Evolutionary conservation across 1,284 basidiomycete genomes (phyloP).

Genomic region (Flammula alnicola): DNA sequence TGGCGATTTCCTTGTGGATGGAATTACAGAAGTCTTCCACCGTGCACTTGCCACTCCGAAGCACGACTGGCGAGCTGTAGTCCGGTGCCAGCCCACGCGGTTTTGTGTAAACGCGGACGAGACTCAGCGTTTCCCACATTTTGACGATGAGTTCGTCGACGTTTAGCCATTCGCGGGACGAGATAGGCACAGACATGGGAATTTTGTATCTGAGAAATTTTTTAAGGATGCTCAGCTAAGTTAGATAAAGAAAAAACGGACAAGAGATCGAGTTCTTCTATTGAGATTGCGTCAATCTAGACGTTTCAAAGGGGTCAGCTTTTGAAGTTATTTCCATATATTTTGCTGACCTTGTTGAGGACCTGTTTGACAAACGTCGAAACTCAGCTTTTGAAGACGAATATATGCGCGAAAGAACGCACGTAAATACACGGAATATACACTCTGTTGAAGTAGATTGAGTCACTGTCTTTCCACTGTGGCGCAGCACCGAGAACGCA

Average conservation of each 20-base stretch:
- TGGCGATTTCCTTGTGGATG: constrained; percentile 91
- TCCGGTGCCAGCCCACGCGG: constrained; percentile 92
- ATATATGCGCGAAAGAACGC: constrained; percentile 33
- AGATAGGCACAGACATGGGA: constrained; percentile 94
- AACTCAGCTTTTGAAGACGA: no score
- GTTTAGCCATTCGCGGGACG: constrained; percentile 94
- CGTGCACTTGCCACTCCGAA: constrained; percentile 75
- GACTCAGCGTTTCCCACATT: constrained; percentile 90
- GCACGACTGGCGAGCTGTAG: constrained; percentile 81
- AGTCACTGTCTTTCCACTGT: neutral
- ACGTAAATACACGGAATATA: constrained; percentile 94
- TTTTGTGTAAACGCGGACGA: constrained; percentile 95
- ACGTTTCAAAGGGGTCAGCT: constrained; percentile 29
- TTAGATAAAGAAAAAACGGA: constrained; percentile 33
- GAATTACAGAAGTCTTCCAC: constrained; percentile 93
- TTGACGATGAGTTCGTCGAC: constrained; percentile 92
- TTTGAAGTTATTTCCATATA: no score
- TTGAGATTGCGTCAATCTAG: constrained; percentile 97
- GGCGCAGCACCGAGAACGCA: constrained; percentile 29
- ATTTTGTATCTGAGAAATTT: constrained; percentile 91
- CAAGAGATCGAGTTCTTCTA: constrained; percentile 96
- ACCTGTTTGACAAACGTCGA: no score
- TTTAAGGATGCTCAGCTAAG: neutral
- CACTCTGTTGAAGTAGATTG: constrained; percentile 57
- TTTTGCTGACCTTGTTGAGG: constrained; percentile 67